Evolutionary conservation across 1,139 yeast genomes (phyloP).

Genomic region (Yamadazyma epiphylla): DNA sequence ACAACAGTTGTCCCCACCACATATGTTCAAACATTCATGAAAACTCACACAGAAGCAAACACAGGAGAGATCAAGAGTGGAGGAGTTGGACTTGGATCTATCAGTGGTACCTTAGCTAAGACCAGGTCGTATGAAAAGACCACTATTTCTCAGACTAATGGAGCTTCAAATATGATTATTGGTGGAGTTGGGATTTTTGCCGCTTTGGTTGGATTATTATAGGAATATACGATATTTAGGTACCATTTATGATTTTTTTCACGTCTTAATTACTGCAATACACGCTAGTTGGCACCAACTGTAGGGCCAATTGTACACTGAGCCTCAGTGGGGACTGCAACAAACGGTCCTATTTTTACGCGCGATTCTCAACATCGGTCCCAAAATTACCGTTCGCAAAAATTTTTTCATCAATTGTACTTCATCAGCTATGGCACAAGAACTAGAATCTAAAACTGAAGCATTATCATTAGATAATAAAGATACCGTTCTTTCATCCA

Average conservation of each 20-base stretch:
- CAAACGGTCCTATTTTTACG: neutral
- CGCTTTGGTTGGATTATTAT: slow-evolving; percentile 1
- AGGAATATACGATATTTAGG: neutral
- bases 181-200: slow-evolving; percentile 7
- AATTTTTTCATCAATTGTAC: slow-evolving; percentile 16
- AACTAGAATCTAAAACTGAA: slow-evolving; percentile 51
- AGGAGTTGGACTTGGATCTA: slow-evolving; percentile 33
- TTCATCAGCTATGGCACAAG: slow-evolving; percentile 45
- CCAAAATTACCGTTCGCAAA: too few relatives aligned
- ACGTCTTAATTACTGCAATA: too few relatives aligned
- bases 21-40: slow-evolving; percentile 31
- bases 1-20: slow-evolving; percentile 23
- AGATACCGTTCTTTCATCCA: slow-evolving; percentile 60
- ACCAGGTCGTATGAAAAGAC: slow-evolving; percentile 28
- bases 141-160: slow-evolving; percentile 10
- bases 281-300: too few relatives aligned
- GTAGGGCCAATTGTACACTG: too few relatives aligned
- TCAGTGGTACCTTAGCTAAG: slow-evolving; percentile 30
- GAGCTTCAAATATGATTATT: slow-evolving; percentile 2
- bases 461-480: slow-evolving; percentile 47
- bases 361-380: neutral
- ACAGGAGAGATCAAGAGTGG: slow-evolving; percentile 26
- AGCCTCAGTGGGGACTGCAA: neutral
- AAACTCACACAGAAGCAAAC: slow-evolving; percentile 16
- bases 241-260: neutral